These are phyloP conservation scores for Tricholoma furcatifolium DNA, from an alignment of 768 basidiomycete species.

Conservation along the genomic window DNA sequence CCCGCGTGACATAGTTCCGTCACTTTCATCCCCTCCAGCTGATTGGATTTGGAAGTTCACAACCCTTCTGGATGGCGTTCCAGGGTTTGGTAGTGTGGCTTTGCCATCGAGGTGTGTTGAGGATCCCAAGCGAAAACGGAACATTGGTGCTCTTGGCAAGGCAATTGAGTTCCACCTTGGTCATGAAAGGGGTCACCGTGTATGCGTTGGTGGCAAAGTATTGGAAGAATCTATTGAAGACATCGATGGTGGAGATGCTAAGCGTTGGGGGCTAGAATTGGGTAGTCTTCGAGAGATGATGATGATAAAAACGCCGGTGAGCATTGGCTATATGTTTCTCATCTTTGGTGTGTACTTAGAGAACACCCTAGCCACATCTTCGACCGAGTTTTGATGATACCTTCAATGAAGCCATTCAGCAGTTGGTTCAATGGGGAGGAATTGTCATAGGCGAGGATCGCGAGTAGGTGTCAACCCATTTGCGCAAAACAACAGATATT, in stretches of 20 bases:
- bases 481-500: constrained; percentile 8
- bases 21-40: constrained; percentile 37
- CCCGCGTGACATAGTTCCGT: constrained; percentile 34
- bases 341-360: constrained; percentile 4
- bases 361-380: constrained; percentile 46
- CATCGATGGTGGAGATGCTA: constrained; percentile 66
- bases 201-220: constrained; percentile 56
- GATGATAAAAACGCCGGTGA: constrained; percentile 56
- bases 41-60: constrained; percentile 47
- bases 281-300: constrained; percentile 54
- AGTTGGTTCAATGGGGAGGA: constrained; percentile 72
- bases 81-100: constrained; percentile 73
- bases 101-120: constrained; percentile 75
- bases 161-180: constrained; percentile 65
- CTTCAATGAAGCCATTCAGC: constrained; percentile 77
- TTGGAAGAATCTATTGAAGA: constrained; percentile 32
- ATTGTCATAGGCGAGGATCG: constrained; percentile 64
- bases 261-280: constrained; percentile 72
- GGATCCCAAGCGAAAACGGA: constrained; percentile 71
- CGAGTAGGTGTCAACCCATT: constrained; percentile 44
- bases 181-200: constrained; percentile 58
- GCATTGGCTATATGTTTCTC: constrained; percentile 19
- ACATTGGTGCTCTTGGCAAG: constrained; percentile 75
- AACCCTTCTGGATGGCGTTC: constrained; percentile 63
- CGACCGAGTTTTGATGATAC: constrained; percentile 64